phyloP scores from a whole-genome alignment of 129 eudicot species.

The Escallonia herrerae region DNA sequence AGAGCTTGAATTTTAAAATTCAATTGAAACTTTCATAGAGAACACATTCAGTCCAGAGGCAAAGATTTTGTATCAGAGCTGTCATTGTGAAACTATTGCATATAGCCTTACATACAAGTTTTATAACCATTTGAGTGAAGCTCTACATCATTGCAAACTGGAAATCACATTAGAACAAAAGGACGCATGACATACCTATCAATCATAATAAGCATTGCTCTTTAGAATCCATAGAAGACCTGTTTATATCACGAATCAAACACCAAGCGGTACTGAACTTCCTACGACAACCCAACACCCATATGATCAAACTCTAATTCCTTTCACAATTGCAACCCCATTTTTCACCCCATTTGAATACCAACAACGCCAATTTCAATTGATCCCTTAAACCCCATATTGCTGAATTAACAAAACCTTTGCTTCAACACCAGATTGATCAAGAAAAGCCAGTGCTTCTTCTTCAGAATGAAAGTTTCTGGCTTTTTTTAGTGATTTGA shows the following conservation, averaged over 20 bases:
- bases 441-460: constrained; percentile 55
- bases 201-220: constrained; percentile 63
- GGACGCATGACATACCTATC: constrained; percentile 50
- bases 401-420: constrained; percentile 31
- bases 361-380: constrained; percentile 70
- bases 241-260: constrained; percentile 55
- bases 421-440: constrained; percentile 44
- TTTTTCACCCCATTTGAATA: constrained; percentile 77
- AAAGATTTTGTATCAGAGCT: too few relatives aligned
- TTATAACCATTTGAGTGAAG: too few relatives aligned
- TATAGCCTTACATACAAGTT: too few relatives aligned
- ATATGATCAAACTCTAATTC: constrained; percentile 65
- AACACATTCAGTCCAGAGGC: too few relatives aligned
- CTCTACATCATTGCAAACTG: not conserved
- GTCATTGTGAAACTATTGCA: too few relatives aligned
- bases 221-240: constrained; percentile 48
- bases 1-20: too few relatives aligned
- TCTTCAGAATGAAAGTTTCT: constrained; percentile 24
- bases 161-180: not conserved
- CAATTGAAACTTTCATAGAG: too few relatives aligned
- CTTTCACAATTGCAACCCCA: constrained; percentile 39
- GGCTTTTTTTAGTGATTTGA: constrained; percentile 28
- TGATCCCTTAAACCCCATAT: constrained; percentile 75
- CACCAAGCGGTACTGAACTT: constrained; percentile 87
- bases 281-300: constrained; percentile 79